A percentile compares a stretch with the other conserved stretches of the same genome.
phyloP scores from a whole-genome alignment of 768 basidiomycete species.

The Cystobasidium ongulense region DNA sequence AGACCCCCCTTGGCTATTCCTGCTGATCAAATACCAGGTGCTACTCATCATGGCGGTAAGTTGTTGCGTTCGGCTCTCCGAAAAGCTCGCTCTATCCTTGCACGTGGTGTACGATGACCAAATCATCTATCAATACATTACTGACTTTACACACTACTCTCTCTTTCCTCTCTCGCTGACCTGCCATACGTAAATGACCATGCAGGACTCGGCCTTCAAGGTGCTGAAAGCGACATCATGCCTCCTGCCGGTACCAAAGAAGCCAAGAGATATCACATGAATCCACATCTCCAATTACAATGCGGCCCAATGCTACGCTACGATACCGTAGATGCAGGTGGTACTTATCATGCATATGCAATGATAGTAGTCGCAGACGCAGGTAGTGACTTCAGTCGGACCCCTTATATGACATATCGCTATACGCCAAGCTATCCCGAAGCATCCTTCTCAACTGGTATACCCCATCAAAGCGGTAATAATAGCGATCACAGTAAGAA shows the following conservation, averaged over 20 bases:
- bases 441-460: constrained; percentile 31
- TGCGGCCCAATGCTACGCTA: constrained; percentile 39
- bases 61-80: too few species aligned
- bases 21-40: constrained; percentile 20
- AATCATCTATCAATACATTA: too few species aligned
- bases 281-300: constrained; percentile 36
- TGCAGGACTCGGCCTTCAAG: constrained; percentile 5
- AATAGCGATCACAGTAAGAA: not conserved
- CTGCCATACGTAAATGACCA: too few species aligned
- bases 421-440: constrained; percentile 52
- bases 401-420: constrained; percentile 65
- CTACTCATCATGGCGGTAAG: constrained; percentile 13
- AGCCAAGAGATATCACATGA: constrained; percentile 28
- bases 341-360: constrained; percentile 78
- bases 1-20: constrained; percentile 28
- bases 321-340: constrained; percentile 70
- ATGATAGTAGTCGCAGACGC: constrained; percentile 79
- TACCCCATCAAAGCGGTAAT: constrained; percentile 16
- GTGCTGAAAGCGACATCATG: constrained; percentile 10
- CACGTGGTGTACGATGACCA: too few species aligned
- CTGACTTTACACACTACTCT: too few species aligned
- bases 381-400: constrained; percentile 67
- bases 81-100: too few species aligned
- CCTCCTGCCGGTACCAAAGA: constrained; percentile 8
- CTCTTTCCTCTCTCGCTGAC: too few species aligned